Evolutionary conservation across 306 rosid genomes (phyloP).

Genomic region (Prunus padus): DNA sequence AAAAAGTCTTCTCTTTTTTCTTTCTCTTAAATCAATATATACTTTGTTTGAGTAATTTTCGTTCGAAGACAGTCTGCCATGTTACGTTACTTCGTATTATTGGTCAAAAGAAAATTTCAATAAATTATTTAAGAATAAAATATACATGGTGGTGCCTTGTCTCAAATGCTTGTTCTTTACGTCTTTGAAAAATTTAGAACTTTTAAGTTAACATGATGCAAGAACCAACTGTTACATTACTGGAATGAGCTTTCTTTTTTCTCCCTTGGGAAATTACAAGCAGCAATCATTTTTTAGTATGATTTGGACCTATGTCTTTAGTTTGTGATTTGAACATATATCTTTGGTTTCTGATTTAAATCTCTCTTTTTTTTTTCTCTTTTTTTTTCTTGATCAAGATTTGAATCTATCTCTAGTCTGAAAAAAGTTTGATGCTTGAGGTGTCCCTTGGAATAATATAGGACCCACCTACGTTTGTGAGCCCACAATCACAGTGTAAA

Average conservation of each 20-base stretch:
- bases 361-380: too few species aligned
- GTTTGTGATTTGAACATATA: too few species aligned
- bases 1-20: neutral
- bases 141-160: neutral
- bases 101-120: neutral
- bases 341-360: too few species aligned
- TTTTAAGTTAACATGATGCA: neutral
- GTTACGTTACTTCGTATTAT: neutral
- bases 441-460: too few species aligned
- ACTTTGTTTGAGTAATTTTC: too few species aligned
- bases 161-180: neutral
- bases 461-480: neutral
- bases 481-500: neutral
- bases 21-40: neutral
- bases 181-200: neutral
- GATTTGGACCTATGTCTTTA: neutral
- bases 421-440: too few species aligned
- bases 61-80: neutral
- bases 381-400: too few species aligned
- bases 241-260: neutral
- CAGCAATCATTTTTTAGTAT: neutral
- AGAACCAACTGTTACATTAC: neutral
- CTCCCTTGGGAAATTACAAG: neutral
- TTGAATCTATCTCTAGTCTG: too few species aligned
- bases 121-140: neutral